Evolutionary conservation across 495 filamentous ascomycete species (phyloP).

Genomic region (Penicillium malachiteum): DNA sequence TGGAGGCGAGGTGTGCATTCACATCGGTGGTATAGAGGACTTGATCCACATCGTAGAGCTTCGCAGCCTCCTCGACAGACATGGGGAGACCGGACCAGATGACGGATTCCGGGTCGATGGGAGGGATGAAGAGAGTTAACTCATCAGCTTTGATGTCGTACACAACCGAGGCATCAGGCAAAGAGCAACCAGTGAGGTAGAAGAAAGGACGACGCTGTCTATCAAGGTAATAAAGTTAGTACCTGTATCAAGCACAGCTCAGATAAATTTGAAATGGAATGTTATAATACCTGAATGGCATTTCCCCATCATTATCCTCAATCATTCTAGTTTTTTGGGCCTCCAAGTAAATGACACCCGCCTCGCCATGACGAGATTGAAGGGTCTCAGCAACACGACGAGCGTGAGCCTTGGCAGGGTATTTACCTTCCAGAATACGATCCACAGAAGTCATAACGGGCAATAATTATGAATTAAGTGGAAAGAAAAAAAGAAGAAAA

Average conservation of each 20-base stretch:
- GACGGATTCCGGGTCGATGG: conserved; percentile 83
- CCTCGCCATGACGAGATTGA: conserved; percentile 28
- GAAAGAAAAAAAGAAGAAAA: background rate
- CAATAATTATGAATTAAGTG: background rate
- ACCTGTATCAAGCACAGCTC: background rate
- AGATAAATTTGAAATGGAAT: background rate
- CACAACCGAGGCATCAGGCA: conserved; percentile 77
- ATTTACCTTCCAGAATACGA: conserved; percentile 65
- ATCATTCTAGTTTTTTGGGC: conserved; percentile 71
- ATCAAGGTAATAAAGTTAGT: conserved; percentile 3
- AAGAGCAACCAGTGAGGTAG: conserved; percentile 85
- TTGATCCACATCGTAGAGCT: conserved; percentile 79
- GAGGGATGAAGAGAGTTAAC: conserved; percentile 89
- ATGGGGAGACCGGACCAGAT: conserved; percentile 94
- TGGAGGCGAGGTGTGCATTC: conserved; percentile 57
- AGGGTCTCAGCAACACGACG: conserved; percentile 78
- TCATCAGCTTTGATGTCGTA: conserved; percentile 72
- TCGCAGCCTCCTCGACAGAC: conserved; percentile 66
- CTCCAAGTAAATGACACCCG: conserved; percentile 74
- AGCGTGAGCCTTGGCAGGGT: conserved; percentile 92
- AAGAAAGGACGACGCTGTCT: conserved; percentile 88
- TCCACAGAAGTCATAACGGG: conserved; percentile 40
- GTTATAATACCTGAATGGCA: conserved; percentile 65
- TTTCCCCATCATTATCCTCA: conserved; percentile 79
- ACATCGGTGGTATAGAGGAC: conserved; percentile 69